phyloP scores from a whole-genome alignment of 2,329 filamentous ascomycete genomes.

The Trichocomaceae sp. region DNA sequence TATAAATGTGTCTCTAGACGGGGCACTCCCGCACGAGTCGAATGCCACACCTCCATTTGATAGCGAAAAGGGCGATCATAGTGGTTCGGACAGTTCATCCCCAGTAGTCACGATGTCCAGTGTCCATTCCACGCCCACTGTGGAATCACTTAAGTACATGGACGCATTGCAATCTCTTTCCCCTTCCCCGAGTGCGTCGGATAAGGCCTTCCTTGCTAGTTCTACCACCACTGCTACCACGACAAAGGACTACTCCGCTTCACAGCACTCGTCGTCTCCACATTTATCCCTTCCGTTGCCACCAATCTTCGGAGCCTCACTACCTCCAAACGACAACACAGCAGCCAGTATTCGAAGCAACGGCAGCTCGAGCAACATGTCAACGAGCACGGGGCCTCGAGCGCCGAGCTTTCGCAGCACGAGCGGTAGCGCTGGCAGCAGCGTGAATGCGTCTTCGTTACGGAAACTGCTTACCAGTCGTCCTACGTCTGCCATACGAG shows the following conservation, averaged over 20 bases:
- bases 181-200: conserved; percentile 18
- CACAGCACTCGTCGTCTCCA: background rate
- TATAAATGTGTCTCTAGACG: conserved; percentile 25
- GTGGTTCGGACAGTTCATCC: conserved; percentile 10
- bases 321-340: background rate
- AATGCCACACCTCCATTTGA: background rate
- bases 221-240: background rate
- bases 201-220: conserved; percentile 15
- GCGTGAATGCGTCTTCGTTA: conserved; percentile 30
- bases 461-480: conserved; percentile 29
- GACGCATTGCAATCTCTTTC: conserved; percentile 21
- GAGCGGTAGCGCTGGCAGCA: conserved; percentile 15
- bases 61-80: conserved; percentile 1
- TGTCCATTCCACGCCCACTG: conserved; percentile 10
- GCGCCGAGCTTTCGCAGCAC: conserved; percentile 28
- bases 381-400: conserved; percentile 27
- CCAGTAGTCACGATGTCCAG: conserved; percentile 13
- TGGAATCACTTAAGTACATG: conserved; percentile 7
- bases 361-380: conserved; percentile 32
- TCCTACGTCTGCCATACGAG: conserved; percentile 16
- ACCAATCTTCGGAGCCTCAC: background rate
- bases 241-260: conserved; percentile 1
- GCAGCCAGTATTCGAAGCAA: conserved; percentile 29
- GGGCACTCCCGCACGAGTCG: conserved; percentile 13
- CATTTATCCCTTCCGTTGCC: conserved; percentile 2